Base-by-base conservation (phyloP, 164 flowering plant genomes). In the Santalum album region DNA sequence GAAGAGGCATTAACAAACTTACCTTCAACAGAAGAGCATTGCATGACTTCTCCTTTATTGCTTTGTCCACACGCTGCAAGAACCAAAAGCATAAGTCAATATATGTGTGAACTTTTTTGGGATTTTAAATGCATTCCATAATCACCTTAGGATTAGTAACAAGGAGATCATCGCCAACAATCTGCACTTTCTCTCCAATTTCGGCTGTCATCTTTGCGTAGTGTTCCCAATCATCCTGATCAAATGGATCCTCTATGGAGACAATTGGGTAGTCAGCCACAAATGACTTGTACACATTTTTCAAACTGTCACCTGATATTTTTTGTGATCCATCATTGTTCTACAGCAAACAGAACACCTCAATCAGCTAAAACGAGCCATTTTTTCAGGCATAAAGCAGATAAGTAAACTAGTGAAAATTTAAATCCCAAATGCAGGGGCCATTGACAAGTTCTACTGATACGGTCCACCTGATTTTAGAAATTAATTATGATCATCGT, bases 1-100 rank as follows among this genome's bases (percentile, higher is more conserved):
- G 16, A 36, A 36, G 16, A 7, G 40, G 20, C 19, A 25, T 19
- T 12, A 16, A 29, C 7, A 5, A 36, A 32, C 18, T 19, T 72
- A 80, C 86, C 86, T 81, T 81, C 62, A 81, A 63, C 23, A 76
- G 67, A 74, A 79, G 84, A 35, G 84, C 84, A 66, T 79, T 79
- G 72, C 84, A 76, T 7, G 77, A 6, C 54, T 79, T 79, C 57
- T 76, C 84, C 36, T 72, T 76, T 57, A 79, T 79, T 48, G 81
- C 84, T 70, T 79, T 78, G 53, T 65, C 79, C 1, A 78, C 79
- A 46, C 82, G 72, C 79, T 74, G 68, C 54, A 57, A 40, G 46
- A 49, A 25, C 23, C 25, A 51, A 43, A 44, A 15, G 23, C 10
- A 3, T 7, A 18, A 46, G 25, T 36, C 16, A 36, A 1, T 36